phyloP scores from a whole-genome alignment of 2,329 filamentous ascomycete species.

The Coniochaeta sp. region DNA sequence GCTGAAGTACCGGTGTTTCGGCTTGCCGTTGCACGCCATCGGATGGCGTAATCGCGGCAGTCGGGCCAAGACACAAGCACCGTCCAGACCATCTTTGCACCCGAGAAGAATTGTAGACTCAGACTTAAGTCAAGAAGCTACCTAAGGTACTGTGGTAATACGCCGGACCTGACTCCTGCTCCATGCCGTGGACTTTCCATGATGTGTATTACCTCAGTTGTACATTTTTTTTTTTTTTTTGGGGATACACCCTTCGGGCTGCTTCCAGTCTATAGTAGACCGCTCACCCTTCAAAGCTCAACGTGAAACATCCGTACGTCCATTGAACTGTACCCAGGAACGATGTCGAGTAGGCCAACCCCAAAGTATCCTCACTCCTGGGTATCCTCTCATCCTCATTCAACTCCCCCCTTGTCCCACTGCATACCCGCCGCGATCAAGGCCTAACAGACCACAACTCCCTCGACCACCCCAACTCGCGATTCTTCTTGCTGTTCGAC shows the following conservation, averaged over 20 bases:
- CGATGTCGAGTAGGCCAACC: not conserved
- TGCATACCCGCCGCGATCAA: conserved; percentile 8
- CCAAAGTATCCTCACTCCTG: not conserved
- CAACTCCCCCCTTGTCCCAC: not conserved
- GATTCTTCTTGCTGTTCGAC: conserved; percentile 50
- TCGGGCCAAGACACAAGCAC: not conserved
- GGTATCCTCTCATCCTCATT: not conserved
- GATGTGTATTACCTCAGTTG: not conserved
- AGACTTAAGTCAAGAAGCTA: too few species aligned
- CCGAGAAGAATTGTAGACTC: not conserved
- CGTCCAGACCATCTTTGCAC: not conserved
- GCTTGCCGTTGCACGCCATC: not conserved
- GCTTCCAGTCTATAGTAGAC: not conserved
- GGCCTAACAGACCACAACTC: conserved; percentile 54
- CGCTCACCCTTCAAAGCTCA: not conserved
- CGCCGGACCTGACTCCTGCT: not conserved
- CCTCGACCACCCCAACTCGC: conserved; percentile 55
- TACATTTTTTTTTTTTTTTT: not conserved
- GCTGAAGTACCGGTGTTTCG: not conserved
- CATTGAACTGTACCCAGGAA: not conserved
- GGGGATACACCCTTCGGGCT: not conserved
- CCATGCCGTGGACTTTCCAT: not conserved
- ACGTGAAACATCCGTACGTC: not conserved
- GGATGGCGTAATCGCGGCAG: not conserved
- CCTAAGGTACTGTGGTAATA: not conserved